Percentiles rank a stretch among this genome's conserved stretches.
These are phyloP conservation scores for Cyclotella atomus DNA, from an alignment of 108 stramenopile species.

Conservation along the genomic window DNA sequence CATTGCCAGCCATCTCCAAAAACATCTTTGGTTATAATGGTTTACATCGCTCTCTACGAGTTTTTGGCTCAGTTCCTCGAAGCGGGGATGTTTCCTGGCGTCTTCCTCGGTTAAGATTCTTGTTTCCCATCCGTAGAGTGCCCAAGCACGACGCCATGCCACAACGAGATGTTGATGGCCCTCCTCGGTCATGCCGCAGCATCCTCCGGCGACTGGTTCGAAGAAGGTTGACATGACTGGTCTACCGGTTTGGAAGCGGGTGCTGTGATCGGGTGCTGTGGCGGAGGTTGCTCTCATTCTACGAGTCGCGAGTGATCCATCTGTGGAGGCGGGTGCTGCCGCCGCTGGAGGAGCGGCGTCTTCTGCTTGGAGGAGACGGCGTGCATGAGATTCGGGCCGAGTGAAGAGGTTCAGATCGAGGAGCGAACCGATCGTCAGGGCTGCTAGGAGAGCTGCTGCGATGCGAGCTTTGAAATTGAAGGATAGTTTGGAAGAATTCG, in stretches of 20 bases:
- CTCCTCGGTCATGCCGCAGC: conserved; percentile 31
- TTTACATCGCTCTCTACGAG: conserved; percentile 8
- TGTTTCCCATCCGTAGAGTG: conserved; percentile 19
- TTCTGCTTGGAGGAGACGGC: conserved; percentile 11
- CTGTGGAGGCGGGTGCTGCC: background rate
- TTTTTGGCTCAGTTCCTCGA: conserved; percentile 1
- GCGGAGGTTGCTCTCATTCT: too few relatives aligned
- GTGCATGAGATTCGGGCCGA: background rate
- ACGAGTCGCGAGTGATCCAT: background rate
- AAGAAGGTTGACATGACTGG: conserved; percentile 27
- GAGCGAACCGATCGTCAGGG: background rate
- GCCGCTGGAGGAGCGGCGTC: background rate
- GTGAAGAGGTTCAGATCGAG: background rate
- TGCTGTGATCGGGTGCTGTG: background rate
- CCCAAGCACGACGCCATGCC: conserved; percentile 15
- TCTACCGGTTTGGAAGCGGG: conserved; percentile 12
- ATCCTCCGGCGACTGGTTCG: conserved; percentile 15
- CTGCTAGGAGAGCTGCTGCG: background rate
- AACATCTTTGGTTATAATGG: conserved; percentile 18
- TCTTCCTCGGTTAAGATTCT: conserved; percentile 7
- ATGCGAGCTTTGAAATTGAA: background rate
- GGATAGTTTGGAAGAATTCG: too few relatives aligned
- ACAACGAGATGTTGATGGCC: conserved; percentile 13
- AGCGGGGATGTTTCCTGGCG: conserved; percentile 16
- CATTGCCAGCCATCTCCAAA: conserved; percentile 39